Base-by-base conservation (phyloP, 2,329 filamentous ascomycete genomes). In the Xylaria sp. region DNA sequence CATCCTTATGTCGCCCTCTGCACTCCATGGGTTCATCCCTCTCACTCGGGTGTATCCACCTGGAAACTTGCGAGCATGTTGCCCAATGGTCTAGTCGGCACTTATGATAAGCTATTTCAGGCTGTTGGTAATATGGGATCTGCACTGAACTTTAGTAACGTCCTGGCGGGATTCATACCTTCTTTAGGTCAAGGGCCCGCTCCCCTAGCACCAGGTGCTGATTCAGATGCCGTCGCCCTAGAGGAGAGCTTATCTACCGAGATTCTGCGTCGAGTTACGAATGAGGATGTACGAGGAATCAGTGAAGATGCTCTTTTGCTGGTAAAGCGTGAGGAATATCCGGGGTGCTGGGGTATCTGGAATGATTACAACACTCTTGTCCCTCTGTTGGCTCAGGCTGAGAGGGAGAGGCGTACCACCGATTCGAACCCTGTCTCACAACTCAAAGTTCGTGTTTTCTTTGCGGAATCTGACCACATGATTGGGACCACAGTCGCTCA, bases 1-100 rank as follows among this genome's bases (percentile, higher is more conserved):
- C 70, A 27, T 18, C 74, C 74, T n/a, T 75, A 74, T 32, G 68
- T 72, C 10, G 72, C 70, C 40, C 66, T 73, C 53, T 73, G 68
- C 8, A 53, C 67, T 2, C 73, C 73, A 1, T 75, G 72, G 72
- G 65, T 75, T 13, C 71, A 73, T 64, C 65, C 73, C 4, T 63
- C 66, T 2, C 71, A 70, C 29, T 72, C 73, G 13, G 66, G 63
- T 21, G 69, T 71, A 54, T 60, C 71, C 21, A 13, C 51, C 9
- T 66, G 74, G 23, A 67, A 64, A 29, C 5, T 73, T 18, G 69
- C 48, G 3, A 58, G 65, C 4, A 23, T 69, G 29, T 29, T 75
- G 32, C 73, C 73, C 18, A 53, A 68, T 16, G 67, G 62, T 27
- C 48, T 74, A 23, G 58, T 75, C 23, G 65, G 65, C 27, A 71